Evolutionary conservation across 306 rosid genomes (phyloP), one percentile per base, ranked within the genome.

Genomic region (Sindora glabra): DNA sequence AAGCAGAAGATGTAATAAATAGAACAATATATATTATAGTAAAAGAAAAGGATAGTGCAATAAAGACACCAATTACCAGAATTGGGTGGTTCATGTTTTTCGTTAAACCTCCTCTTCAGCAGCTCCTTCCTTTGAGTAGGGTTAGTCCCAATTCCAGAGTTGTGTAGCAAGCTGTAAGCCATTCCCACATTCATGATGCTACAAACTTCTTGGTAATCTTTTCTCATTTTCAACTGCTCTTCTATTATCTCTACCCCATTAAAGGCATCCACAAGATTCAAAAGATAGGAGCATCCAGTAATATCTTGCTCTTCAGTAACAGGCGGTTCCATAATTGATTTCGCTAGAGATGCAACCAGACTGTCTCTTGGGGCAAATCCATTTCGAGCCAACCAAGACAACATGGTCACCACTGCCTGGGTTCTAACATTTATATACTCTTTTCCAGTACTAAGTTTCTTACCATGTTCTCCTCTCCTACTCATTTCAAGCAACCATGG

Each of bases 151-250:
- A 82, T 68, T 69, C 84, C 83, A 45, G 86, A 82, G 81, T 81
- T 85, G 71, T 86, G 92, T 21, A 89, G 69, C 59, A 86, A 82
- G 81, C 95, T 70, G 74, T 92, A 92, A 5, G 83, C 61, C 95
- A 92, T 84, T 61, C 99, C 99, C 58, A 92, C 94, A 68, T 81
- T 82, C 95, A 88, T 89, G 64, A 89, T 74, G 82, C 90, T 84
- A 69, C 74, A 76, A 54, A 79, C 76, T 77, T 89, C 94, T 56
- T 80, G 89, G 76, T 92, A 92, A 70, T 86, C 86, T 64, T 75
- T 82, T 75, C 99, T 75, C 46, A 70, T 78, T 78, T 76, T 84
- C 70, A 92, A 83, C 57, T 89, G 94, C 59, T 92, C 96, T 71
- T 92, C 99, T 65, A 92, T 86, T 62, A 86, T 68, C 78, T 92